Evolutionary conservation across 1,284 basidiomycete genomes (phyloP).

Genomic region (Coriolopsis trogii): DNA sequence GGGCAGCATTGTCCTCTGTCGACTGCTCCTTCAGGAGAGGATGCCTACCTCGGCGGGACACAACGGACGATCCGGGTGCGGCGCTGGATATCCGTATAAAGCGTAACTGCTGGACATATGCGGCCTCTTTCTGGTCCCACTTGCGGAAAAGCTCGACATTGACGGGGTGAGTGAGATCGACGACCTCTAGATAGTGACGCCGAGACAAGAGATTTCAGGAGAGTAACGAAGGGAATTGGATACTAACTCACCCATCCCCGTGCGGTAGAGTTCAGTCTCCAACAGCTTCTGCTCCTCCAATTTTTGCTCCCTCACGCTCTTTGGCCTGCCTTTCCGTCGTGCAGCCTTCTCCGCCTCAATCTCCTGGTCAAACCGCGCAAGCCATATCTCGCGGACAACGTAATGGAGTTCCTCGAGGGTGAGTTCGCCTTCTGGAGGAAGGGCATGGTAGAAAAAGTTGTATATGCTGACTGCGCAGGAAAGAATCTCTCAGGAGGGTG

Average conservation of each 20-base stretch:
- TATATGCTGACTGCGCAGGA: conserved; percentile 78
- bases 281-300: conserved; percentile 73
- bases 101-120: conserved; percentile 76
- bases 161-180: conserved; percentile 75
- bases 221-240: no score
- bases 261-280: conserved; percentile 77
- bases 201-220: conserved; percentile 7
- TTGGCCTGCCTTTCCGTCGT: conserved; percentile 79
- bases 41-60: conserved; percentile 66
- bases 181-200: conserved; percentile 63
- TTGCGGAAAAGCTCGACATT: conserved; percentile 76
- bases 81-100: conserved; percentile 73
- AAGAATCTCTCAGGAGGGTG: no score
- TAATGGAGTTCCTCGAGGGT: conserved; percentile 71
- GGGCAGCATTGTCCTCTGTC: conserved; percentile 9
- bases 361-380: conserved; percentile 72
- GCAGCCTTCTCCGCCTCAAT: conserved; percentile 64
- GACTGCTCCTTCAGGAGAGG: conserved; percentile 36
- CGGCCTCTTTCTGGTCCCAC: conserved; percentile 78
- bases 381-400: conserved; percentile 72
- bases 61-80: conserved; percentile 46
- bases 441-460: conserved; percentile 77
- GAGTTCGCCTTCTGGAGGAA: conserved; percentile 67
- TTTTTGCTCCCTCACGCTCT: conserved; percentile 69
- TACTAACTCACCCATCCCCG: conserved; percentile 75